A percentile compares a stretch with the other conserved stretches of the same genome.
Conservation (phyloP, 2,329 filamentous ascomycete species). For the Calonectria pseudoturangicola region DNA sequence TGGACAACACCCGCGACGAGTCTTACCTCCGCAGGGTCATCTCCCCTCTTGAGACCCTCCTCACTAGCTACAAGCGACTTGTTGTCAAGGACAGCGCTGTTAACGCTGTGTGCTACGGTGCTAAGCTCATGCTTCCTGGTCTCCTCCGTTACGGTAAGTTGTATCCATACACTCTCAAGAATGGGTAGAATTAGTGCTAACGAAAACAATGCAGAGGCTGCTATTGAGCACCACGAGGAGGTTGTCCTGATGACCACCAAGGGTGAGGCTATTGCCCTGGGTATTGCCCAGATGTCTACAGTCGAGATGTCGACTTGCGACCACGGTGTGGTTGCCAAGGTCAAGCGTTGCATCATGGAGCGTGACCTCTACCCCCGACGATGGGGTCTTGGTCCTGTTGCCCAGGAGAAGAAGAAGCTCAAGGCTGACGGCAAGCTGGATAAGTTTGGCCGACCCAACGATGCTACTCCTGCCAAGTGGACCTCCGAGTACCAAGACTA, state of each 20-base stretch:
- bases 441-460: conserved; percentile 96
- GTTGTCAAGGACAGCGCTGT: conserved; percentile 91
- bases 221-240: conserved; percentile 96
- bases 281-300: conserved; percentile 97
- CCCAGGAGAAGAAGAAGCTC: conserved; percentile 99
- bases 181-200: conserved; percentile 52
- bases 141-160: conserved; percentile 89
- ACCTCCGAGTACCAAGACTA: conserved; percentile 94
- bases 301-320: conserved; percentile 98
- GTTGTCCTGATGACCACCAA: conserved; percentile 99
- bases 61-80: conserved; percentile 95
- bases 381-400: conserved; percentile 96
- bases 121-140: conserved; percentile 99
- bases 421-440: conserved; percentile 98
- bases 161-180: not conserved
- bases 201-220: conserved; percentile 76
- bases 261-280: conserved; percentile 97
- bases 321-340: conserved; percentile 97
- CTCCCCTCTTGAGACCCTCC: conserved; percentile 91
- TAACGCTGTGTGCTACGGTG: conserved; percentile 98
- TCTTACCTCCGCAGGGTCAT: conserved; percentile 94
- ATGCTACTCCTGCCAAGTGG: conserved; percentile 95
- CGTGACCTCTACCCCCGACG: conserved; percentile 96
- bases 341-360: conserved; percentile 99
- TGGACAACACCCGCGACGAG: conserved; percentile 97